These are phyloP conservation scores for Ramularia endophylla DNA, from an alignment of 2,329 filamentous ascomycete species.

Conservation along the genomic window DNA sequence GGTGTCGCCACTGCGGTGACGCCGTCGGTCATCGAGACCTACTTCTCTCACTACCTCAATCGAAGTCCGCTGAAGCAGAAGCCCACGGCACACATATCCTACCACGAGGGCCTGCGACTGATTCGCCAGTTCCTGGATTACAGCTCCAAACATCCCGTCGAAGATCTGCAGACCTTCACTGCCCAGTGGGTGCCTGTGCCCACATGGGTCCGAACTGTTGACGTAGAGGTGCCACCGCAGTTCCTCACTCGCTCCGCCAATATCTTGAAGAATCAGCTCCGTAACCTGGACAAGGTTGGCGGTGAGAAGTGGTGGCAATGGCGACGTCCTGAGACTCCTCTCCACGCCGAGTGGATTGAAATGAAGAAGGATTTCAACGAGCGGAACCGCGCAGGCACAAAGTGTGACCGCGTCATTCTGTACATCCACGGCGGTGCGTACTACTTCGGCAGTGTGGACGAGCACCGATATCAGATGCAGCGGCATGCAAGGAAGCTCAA, in stretches of 20 bases:
- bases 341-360: constrained; percentile 93
- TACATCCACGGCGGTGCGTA: constrained; percentile 94
- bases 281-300: constrained; percentile 67
- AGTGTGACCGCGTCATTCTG: constrained; percentile 72
- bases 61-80: constrained; percentile 68
- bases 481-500: constrained; percentile 90
- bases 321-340: constrained; percentile 59
- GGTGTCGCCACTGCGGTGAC: constrained; percentile 78
- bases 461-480: constrained; percentile 98
- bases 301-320: constrained; percentile 88
- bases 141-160: constrained; percentile 82
- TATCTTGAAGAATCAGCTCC: constrained; percentile 67
- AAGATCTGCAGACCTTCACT: constrained; percentile 89
- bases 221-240: constrained; percentile 58
- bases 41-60: constrained; percentile 85
- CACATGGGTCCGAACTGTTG: constrained; percentile 76
- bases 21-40: constrained; percentile 79
- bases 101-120: constrained; percentile 85
- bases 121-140: constrained; percentile 81
- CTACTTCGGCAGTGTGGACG: constrained; percentile 91
- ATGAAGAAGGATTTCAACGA: constrained; percentile 78
- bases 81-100: constrained; percentile 84
- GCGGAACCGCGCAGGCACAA: constrained; percentile 51
- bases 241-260: constrained; percentile 61
- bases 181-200: constrained; percentile 86